These are phyloP conservation scores for Pistacia vera DNA, from an alignment of 345 rosid species.

Conservation along the genomic window DNA sequence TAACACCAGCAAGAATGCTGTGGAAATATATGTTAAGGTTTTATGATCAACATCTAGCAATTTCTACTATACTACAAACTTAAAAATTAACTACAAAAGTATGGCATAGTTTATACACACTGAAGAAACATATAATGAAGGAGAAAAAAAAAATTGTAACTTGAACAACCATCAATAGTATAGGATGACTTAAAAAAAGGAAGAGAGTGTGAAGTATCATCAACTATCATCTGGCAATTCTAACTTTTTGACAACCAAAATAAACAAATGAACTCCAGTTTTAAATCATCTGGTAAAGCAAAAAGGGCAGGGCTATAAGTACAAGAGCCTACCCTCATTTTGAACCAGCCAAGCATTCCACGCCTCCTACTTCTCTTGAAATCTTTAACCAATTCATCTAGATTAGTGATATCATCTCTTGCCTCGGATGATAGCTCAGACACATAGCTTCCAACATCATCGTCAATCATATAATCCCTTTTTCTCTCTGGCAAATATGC, in stretches of 20 bases:
- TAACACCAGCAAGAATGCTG: background rate
- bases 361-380: slow-evolving; percentile 58
- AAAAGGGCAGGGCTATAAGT: slow-evolving; percentile 7
- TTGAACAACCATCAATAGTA: background rate
- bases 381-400: slow-evolving; percentile 77
- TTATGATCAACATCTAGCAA: background rate
- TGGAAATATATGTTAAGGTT: background rate
- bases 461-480: slow-evolving; percentile 58
- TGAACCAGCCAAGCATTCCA: slow-evolving; percentile 97
- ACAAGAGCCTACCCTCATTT: slow-evolving; percentile 54
- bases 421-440: slow-evolving; percentile 59
- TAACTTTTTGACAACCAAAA: slow-evolving; percentile 1
- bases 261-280: slow-evolving; percentile 1
- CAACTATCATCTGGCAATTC: background rate
- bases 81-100: background rate
- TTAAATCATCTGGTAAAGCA: background rate
- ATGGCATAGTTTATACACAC: background rate
- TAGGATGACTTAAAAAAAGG: background rate
- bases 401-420: slow-evolving; percentile 52
- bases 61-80: background rate
- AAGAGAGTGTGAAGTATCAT: background rate
- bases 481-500: slow-evolving; percentile 82
- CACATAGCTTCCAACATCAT: slow-evolving; percentile 61
- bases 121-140: background rate
- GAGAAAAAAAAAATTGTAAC: background rate